Conservation (phyloP, 2,329 filamentous ascomycete genomes). For the Cytospora paraplurivora region DNA sequence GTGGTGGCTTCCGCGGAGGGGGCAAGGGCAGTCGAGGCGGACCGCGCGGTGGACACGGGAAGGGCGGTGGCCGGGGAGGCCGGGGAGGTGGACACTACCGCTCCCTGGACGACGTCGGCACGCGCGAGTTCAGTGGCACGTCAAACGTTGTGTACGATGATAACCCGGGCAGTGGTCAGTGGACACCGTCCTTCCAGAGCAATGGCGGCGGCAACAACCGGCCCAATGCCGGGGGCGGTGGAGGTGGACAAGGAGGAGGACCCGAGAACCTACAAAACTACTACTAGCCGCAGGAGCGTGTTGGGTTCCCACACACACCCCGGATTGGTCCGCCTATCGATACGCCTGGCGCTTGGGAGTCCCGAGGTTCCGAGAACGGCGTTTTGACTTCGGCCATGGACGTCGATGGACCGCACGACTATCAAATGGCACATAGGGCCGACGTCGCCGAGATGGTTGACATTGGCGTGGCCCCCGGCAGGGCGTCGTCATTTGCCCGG, state of each 20-base stretch:
- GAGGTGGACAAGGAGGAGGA: slow-evolving; percentile 19
- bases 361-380: background rate
- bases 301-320: background rate
- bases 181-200: slow-evolving; percentile 9
- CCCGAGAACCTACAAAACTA: slow-evolving; percentile 27
- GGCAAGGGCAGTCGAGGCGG: slow-evolving; percentile 34
- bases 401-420: background rate
- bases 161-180: slow-evolving; percentile 13
- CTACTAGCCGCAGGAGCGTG: slow-evolving; percentile 24
- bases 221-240: slow-evolving; percentile 18
- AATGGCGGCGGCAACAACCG: background rate
- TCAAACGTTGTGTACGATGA: slow-evolving; percentile 26
- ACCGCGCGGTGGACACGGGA: slow-evolving; percentile 34
- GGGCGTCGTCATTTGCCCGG: slow-evolving; percentile 1
- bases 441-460: slow-evolving; percentile 12
- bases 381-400: background rate
- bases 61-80: slow-evolving; percentile 48
- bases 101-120: slow-evolving; percentile 67
- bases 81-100: slow-evolving; percentile 59
- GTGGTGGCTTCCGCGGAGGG: slow-evolving; percentile 46
- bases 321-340: background rate
- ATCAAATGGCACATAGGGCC: background rate
- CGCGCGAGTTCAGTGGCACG: slow-evolving; percentile 44
- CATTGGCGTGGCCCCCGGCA: background rate
- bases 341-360: background rate